Evolutionary conservation across 1,139 yeast species (phyloP).

Genomic region (Protomyces lactucae-debilis): DNA sequence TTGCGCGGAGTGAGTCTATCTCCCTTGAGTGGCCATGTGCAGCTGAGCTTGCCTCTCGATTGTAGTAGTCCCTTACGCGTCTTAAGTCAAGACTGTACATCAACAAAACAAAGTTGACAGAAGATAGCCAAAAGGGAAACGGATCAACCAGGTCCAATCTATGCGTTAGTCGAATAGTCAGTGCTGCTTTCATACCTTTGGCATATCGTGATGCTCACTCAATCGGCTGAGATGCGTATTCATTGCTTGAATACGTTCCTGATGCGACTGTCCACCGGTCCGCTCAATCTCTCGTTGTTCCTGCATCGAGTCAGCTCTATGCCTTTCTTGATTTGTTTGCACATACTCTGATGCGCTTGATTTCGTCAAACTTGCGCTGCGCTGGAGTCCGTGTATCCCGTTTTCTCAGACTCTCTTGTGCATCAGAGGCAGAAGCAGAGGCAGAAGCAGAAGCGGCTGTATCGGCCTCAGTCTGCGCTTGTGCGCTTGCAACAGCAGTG

Average conservation of each 20-base stretch:
- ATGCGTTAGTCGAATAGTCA: background rate
- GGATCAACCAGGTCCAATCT: background rate
- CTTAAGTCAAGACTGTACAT: too few relatives aligned
- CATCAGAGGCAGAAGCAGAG: background rate
- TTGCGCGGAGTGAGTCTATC: too few relatives aligned
- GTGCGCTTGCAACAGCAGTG: slow-evolving; percentile 2
- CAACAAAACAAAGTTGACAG: too few relatives aligned
- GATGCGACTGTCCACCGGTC: slow-evolving; percentile 34
- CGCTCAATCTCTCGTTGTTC: slow-evolving; percentile 31
- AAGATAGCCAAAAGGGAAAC: too few relatives aligned
- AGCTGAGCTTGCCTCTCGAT: too few relatives aligned
- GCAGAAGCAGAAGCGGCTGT: background rate
- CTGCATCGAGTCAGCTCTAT: background rate
- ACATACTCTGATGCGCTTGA: slow-evolving; percentile 32
- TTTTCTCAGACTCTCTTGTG: background rate
- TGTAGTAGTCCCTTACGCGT: too few relatives aligned
- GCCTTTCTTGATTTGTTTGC: background rate
- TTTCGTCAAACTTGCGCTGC: slow-evolving; percentile 35
- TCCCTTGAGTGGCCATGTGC: too few relatives aligned
- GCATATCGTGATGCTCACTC: slow-evolving; percentile 37
- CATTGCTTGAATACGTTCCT: slow-evolving; percentile 35
- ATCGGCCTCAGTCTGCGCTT: background rate
- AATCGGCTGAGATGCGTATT: slow-evolving; percentile 35
- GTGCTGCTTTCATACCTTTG: slow-evolving; percentile 31
- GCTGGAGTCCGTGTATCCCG: slow-evolving; percentile 33